Evolutionary conservation across 306 rosid species (phyloP).

Genomic region (Citrullus mucosospermus): DNA sequence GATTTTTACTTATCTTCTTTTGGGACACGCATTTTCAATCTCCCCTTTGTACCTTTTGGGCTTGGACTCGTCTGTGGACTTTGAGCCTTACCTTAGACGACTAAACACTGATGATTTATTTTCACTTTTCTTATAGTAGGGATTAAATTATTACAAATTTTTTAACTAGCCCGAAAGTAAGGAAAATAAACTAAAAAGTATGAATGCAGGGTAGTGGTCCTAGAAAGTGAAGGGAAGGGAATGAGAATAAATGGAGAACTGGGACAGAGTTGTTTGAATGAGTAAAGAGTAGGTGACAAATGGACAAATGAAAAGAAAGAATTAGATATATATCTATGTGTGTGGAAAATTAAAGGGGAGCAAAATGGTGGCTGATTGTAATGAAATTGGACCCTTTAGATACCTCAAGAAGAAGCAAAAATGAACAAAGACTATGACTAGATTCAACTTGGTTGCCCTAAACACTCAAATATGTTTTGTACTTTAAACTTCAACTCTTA

Average conservation of each 20-base stretch:
- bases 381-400: not conserved
- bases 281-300: not conserved
- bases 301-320: not conserved
- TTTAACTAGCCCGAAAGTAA: too few relatives aligned
- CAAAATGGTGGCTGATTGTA: not conserved
- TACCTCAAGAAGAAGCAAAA: not conserved
- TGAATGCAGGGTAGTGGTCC: not conserved
- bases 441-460: not conserved
- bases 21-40: too few relatives aligned
- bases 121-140: too few relatives aligned
- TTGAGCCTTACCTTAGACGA: too few relatives aligned
- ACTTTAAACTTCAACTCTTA: not conserved
- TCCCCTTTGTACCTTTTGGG: too few relatives aligned
- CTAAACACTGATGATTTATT: too few relatives aligned
- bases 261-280: not conserved
- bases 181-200: too few relatives aligned
- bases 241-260: not conserved
- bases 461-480: not conserved
- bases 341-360: too few relatives aligned
- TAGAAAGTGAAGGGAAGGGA: not conserved
- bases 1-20: too few relatives aligned
- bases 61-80: too few relatives aligned
- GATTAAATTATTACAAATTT: too few relatives aligned
- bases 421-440: slow-evolving; percentile 3
- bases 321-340: not conserved